Base-by-base conservation (phyloP, 805 yeast genomes). In the Yarrowia sp. region DNA sequence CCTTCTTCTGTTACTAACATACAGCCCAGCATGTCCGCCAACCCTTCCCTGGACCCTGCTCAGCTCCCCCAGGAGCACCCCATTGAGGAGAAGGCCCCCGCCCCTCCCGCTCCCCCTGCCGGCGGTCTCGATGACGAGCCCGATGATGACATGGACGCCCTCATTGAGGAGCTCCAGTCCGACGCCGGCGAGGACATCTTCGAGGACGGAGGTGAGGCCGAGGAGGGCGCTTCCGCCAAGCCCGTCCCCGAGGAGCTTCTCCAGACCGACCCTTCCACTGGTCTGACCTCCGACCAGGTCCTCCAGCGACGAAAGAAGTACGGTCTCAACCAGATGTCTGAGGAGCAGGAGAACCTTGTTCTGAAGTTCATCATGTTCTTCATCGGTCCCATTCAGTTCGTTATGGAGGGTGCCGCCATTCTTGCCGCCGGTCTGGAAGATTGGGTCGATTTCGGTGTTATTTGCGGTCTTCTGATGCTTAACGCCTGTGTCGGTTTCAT, bases 391-490 rank as follows among this genome's bases (percentile, higher is more conserved):
- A 90, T 90, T 76, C 97, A 90, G 81, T 90, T 90, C 85, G 96
- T 90, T 74, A 90, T 90, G 97, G 96, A 90, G 67, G 96, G 93
- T 73, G 97, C 97, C 73, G 96, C 97, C 70, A 83, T 90, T 68
- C 81, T 90, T 77, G 96, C 97, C 74, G 96, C 96, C 68, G 97
- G 96, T 86, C 82, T 90, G 72, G 90, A 90, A 80, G 97, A 92
- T 81, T 91, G 97, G 97, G 97, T 91, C 74, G 97, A 91, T 84
- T 91, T 91, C 82, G 97, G 97, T 85, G 97, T 91, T 76, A 91
- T 91, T 75, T 85, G 89, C 78, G 97, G 87, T 79, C 80, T 91
- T 71, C 81, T 91, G 71, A 70, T 86, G 77, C 84, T 91, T 75
- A 91, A 91, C 79, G 97, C 97, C 67, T 79, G 80, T 72, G 97